Evolutionary conservation across 129 eudicot species (phyloP).

Genomic region (Centella asiatica): DNA sequence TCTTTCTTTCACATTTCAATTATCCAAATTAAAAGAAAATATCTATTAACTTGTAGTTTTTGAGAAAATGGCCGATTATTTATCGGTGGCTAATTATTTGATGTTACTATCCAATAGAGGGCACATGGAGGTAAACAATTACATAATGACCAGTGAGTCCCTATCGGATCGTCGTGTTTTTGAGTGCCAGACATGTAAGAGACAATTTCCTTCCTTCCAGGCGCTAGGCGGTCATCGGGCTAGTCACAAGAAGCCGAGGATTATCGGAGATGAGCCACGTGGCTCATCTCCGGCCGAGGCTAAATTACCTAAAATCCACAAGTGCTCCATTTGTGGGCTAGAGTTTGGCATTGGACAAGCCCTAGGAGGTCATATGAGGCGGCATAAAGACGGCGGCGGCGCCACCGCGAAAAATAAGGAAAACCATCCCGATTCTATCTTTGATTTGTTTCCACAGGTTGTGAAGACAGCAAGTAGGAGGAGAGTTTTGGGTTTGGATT

Average conservation of each 20-base stretch:
- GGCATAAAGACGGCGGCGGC: conserved; percentile 47
- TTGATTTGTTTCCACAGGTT: conserved; percentile 11
- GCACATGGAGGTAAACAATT: no score
- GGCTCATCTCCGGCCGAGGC: no score
- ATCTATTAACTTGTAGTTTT: no score
- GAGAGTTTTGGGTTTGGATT: conserved; percentile 56
- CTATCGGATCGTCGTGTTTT: no score
- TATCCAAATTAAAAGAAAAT: no score
- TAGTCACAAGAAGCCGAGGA: conserved; percentile 85
- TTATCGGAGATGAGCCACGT: no score
- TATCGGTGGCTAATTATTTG: no score
- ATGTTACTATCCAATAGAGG: no score
- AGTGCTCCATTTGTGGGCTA: conserved; percentile 73
- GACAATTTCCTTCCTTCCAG: conserved; percentile 76
- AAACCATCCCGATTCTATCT: conserved; percentile 7
- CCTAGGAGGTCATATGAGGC: conserved; percentile 85
- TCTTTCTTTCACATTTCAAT: no score
- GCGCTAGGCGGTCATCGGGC: conserved; percentile 97
- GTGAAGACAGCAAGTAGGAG: conserved; percentile 44
- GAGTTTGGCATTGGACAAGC: conserved; percentile 87
- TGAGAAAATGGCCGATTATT: no score
- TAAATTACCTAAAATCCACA: conserved; percentile 55
- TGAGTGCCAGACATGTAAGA: conserved; percentile 78
- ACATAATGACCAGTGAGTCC: no score
- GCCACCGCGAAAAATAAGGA: conserved; percentile 17